Evolutionary conservation across 106 monocot species (phyloP), one percentile per base, ranked within the genome.

Genomic region (Alisma plantagoaquatica): DNA sequence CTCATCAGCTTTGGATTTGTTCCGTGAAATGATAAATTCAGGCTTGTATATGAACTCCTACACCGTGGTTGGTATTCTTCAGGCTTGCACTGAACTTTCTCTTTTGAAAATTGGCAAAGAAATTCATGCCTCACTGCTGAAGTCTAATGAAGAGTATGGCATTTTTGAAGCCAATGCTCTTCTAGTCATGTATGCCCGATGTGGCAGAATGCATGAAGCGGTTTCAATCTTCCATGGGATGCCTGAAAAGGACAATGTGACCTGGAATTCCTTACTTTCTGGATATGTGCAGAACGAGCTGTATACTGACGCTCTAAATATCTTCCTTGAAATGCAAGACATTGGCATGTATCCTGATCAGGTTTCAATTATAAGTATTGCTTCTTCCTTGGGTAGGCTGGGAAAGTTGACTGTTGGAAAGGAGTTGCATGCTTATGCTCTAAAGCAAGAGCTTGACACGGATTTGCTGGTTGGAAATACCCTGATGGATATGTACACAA

Each of bases 231-330:
- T 89, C 48, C 2, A 19, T 35, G 65, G 69, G 46, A 82, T 85
- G 68, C 50, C 1, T 32, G 64, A 72, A 24, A 89, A 67, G 60
- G 89, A 98, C 33, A 74, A 73, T 41, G 61, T 98, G 26, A 72
- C 89, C 5, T 98, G 96, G 96, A 98, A 98, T 56, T 90, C 96
- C 7, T 30, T 98, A 61, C 81, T 98, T 19, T 84, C 89, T 22
- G 73, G 71, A 30, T 89, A 67, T 62, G 66, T 89, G 58, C 84
- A 89, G 25, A 89, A 85, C 56, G 58, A 48, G 42, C 51, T 70
- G 1, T 69, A 79, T 59, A 33, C 29, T 8, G 66, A 89, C 41
- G 68, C 73, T 46, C 42, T 85, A 43, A 42, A 38, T 2, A 62
- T 79, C 53, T 85, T 85, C 56, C 15, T 23, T 53, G 32, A 52